Evolutionary conservation across 257 asterid genomes (phyloP).

Genomic region (Solanum neorickii): DNA sequence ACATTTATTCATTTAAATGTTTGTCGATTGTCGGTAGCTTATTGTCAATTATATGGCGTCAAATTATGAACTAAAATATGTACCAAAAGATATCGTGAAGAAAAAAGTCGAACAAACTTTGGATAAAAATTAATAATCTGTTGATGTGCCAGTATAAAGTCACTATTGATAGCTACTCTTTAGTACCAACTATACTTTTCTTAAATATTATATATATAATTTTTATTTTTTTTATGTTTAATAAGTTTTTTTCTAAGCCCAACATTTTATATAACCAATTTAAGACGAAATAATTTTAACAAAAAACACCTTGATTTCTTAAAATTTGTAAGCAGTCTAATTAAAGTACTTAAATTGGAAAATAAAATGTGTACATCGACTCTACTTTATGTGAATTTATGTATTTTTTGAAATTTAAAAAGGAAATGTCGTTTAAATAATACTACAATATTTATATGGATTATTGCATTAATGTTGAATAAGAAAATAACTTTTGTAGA

Average conservation of each 20-base stretch:
- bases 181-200: background rate
- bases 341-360: background rate
- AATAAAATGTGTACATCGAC: background rate
- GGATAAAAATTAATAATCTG: background rate
- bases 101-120: background rate
- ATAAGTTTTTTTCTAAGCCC: background rate
- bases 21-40: constrained; percentile 24
- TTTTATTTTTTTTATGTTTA: too few relatives aligned
- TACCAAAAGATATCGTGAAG: background rate
- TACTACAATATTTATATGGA: background rate
- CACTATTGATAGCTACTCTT: background rate
- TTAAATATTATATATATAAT: too few relatives aligned
- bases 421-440: background rate
- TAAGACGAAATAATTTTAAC: background rate
- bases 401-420: background rate
- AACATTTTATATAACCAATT: background rate
- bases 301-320: background rate
- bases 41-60: background rate
- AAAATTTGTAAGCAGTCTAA: background rate
- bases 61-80: background rate
- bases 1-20: background rate
- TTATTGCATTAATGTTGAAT: background rate
- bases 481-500: too few relatives aligned
- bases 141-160: background rate
- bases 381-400: background rate